A percentile compares a stretch with the other conserved stretches of the same genome.
These are phyloP conservation scores for Aspergillus pseudoviridinutans DNA, from an alignment of 2,329 filamentous ascomycete genomes.

Conservation along the genomic window DNA sequence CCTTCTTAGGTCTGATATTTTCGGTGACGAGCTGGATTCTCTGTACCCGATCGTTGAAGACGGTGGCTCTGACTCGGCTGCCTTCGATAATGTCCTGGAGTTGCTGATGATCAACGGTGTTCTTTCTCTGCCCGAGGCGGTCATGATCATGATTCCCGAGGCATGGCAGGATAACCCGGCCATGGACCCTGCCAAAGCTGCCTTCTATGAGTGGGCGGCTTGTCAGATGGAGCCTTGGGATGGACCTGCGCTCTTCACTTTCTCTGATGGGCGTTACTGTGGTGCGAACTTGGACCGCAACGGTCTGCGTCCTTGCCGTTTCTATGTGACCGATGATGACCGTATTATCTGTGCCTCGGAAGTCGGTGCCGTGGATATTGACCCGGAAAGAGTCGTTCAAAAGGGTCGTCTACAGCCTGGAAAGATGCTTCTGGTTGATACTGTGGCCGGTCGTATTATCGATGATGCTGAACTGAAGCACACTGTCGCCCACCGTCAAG, in stretches of 20 bases:
- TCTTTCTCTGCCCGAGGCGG: constrained; percentile 86
- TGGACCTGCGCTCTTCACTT: constrained; percentile 92
- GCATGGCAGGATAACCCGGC: constrained; percentile 91
- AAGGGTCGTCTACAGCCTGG: constrained; percentile 93
- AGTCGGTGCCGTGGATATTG: constrained; percentile 87
- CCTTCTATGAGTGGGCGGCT: constrained; percentile 97
- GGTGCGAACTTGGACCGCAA: constrained; percentile 96
- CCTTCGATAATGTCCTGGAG: constrained; percentile 95
- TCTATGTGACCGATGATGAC: constrained; percentile 95
- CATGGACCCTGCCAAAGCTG: constrained; percentile 93
- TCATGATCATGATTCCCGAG: constrained; percentile 98
- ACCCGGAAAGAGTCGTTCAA: constrained; percentile 83
- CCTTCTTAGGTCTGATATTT: constrained; percentile 86
- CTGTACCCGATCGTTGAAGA: constrained; percentile 96
- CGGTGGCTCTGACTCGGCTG: constrained; percentile 92
- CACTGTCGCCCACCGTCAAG: constrained; percentile 77
- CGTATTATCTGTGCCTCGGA: constrained; percentile 96
- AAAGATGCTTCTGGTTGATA: constrained; percentile 94
- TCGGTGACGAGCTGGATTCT: constrained; percentile 84
- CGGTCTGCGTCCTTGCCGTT: constrained; percentile 89
- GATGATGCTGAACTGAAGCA: constrained; percentile 89
- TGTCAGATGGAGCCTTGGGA: constrained; percentile 99
- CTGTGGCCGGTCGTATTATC: constrained; percentile 83
- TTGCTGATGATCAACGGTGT: constrained; percentile 93
- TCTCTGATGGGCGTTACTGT: constrained; percentile 93